Percentiles rank a stretch among this genome's conserved stretches.
These are phyloP conservation scores for Penicillium arizonense DNA, from an alignment of 495 filamentous ascomycete species.

Conservation along the genomic window DNA sequence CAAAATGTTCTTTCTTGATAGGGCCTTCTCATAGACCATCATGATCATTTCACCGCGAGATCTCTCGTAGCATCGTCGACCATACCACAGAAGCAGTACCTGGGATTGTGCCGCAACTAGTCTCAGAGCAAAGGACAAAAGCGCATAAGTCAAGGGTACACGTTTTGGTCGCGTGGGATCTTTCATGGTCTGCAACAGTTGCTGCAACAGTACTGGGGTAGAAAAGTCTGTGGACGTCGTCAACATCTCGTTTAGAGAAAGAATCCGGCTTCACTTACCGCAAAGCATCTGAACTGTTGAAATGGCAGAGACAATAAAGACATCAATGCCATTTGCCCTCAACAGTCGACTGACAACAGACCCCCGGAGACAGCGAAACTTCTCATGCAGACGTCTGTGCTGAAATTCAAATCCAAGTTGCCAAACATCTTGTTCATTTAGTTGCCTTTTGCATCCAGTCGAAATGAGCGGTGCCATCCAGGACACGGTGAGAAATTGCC, in stretches of 20 bases:
- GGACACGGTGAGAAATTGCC: slow-evolving; percentile 80
- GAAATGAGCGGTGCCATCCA: slow-evolving; percentile 77
- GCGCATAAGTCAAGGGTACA: slow-evolving; percentile 64
- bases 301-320: slow-evolving; percentile 62
- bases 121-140: slow-evolving; percentile 56
- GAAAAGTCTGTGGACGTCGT: slow-evolving; percentile 44
- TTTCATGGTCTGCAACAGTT: slow-evolving; percentile 67
- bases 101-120: slow-evolving; percentile 62
- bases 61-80: slow-evolving; percentile 72
- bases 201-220: slow-evolving; percentile 67
- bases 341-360: slow-evolving; percentile 67
- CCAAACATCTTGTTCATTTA: slow-evolving; percentile 81
- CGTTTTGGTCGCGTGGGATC: slow-evolving; percentile 44
- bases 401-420: slow-evolving; percentile 72
- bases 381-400: slow-evolving; percentile 64
- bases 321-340: slow-evolving; percentile 71
- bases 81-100: slow-evolving; percentile 72
- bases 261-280: slow-evolving; percentile 30
- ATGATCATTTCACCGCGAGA: slow-evolving; percentile 83
- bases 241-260: background rate
- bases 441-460: slow-evolving; percentile 55
- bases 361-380: slow-evolving; percentile 70
- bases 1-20: slow-evolving; percentile 68
- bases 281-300: slow-evolving; percentile 60
- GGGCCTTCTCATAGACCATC: slow-evolving; percentile 82